A percentile compares a stretch with the other conserved stretches of the same genome.
phyloP scores from a whole-genome alignment of 164 flowering plant genomes.

The Stephania yunnanensis region DNA sequence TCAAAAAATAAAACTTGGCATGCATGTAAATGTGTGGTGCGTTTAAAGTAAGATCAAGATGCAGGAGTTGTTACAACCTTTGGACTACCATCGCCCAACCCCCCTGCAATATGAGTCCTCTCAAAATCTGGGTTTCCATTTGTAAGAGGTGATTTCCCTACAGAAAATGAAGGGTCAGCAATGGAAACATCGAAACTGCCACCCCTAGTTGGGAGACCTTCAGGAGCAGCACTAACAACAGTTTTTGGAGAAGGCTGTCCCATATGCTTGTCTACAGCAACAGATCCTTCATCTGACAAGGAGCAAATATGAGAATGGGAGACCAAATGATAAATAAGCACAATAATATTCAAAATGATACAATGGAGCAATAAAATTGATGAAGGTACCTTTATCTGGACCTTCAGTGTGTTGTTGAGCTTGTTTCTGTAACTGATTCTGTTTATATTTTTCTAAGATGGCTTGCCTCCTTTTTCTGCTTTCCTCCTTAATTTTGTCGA shows the following conservation, averaged over 20 bases:
- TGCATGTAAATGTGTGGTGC: neutral
- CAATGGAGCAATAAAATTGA: neutral
- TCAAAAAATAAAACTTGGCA: neutral
- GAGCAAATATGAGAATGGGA: conserved; percentile 1
- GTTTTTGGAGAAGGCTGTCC: conserved; percentile 23
- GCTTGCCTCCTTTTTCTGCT: conserved; percentile 85
- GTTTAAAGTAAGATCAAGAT: neutral
- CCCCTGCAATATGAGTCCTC: conserved; percentile 39
- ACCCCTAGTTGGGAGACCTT: conserved; percentile 24
- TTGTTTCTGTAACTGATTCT: conserved; percentile 32
- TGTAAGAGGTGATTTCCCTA: conserved; percentile 54
- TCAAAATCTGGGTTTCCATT: conserved; percentile 38
- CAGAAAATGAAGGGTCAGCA: conserved; percentile 44
- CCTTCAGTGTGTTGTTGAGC: conserved; percentile 20
- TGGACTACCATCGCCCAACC: conserved; percentile 86
- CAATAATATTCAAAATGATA: neutral
- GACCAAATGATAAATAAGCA: neutral
- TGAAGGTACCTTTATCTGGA: conserved; percentile 36
- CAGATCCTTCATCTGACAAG: conserved; percentile 29
- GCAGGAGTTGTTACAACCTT: conserved; percentile 45
- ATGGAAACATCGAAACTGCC: conserved; percentile 34
- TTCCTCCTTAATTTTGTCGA: conserved; percentile 79
- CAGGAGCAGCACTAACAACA: conserved; percentile 22
- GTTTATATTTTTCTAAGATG: conserved; percentile 76
- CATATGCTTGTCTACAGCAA: conserved; percentile 6